Evolutionary conservation across 2,329 filamentous ascomycete genomes (phyloP).

Genomic region (Aspergillus terreus): DNA sequence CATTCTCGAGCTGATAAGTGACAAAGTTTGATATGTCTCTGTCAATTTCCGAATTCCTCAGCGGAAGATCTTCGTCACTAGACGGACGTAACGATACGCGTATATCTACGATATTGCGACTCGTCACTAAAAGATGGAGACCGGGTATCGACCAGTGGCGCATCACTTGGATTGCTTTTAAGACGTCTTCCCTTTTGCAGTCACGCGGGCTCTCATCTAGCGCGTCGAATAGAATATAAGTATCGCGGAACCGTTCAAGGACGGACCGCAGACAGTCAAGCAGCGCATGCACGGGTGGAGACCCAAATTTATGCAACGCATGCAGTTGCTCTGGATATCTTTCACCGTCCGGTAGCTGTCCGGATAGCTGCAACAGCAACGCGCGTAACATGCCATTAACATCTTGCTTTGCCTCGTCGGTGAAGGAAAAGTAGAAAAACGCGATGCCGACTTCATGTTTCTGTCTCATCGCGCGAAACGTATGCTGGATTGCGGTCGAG

Average conservation of each 20-base stretch:
- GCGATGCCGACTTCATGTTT: constrained; percentile 15
- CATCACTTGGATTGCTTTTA: background rate
- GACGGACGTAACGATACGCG: background rate
- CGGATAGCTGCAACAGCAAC: constrained; percentile 25
- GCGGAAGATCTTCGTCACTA: background rate
- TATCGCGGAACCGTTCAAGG: background rate
- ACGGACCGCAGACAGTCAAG: background rate
- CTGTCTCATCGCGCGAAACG: constrained; percentile 11
- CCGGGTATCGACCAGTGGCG: constrained; percentile 7
- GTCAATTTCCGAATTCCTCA: background rate
- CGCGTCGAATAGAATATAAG: background rate
- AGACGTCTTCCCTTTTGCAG: constrained; percentile 4
- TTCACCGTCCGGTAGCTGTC: constrained; percentile 12
- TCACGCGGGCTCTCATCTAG: constrained; percentile 13
- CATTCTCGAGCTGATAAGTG: background rate
- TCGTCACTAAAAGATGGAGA: constrained; percentile 24
- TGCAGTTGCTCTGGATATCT: constrained; percentile 14
- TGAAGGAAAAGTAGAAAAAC: constrained; percentile 12
- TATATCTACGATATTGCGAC: constrained; percentile 7
- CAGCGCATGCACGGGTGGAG: background rate
- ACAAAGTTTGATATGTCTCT: background rate
- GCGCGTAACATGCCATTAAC: constrained; percentile 20
- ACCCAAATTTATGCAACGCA: background rate
- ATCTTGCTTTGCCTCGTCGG: constrained; percentile 23
- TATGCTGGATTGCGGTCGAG: constrained; percentile 26